Conservation (phyloP, 371 early-diverging fungal species). For the Mucor velutinosus region DNA sequence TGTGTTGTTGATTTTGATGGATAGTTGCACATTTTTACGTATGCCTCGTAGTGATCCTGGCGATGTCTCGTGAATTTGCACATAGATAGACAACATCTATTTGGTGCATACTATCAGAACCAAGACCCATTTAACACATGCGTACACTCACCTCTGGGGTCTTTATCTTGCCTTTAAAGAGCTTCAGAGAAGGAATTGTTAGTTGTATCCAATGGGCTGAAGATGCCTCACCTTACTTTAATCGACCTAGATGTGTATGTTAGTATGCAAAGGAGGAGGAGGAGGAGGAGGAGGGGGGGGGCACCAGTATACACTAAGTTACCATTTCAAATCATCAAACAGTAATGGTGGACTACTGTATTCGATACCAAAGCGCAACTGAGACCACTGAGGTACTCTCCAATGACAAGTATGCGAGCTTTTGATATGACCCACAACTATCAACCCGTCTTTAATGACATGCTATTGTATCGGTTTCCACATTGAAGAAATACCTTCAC, state of each 20-base stretch:
- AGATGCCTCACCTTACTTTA: conserved; percentile 7
- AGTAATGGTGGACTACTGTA: conserved; percentile 21
- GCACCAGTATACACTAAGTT: neutral
- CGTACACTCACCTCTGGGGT: conserved; percentile 10
- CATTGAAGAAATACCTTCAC: neutral
- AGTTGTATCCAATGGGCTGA: neutral
- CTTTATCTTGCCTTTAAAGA: conserved; percentile 18
- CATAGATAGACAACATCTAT: conserved; percentile 52
- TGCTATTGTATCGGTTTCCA: neutral
- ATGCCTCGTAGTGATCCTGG: conserved; percentile 43
- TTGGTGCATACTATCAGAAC: neutral
- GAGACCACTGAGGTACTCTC: conserved; percentile 27
- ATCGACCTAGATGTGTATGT: conserved; percentile 11
- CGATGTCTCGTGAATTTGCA: conserved; percentile 55
- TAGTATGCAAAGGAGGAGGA: neutral
- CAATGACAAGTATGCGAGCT: conserved; percentile 24
- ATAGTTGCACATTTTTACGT: conserved; percentile 49
- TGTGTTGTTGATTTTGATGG: conserved; percentile 54
- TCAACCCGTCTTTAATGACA: neutral
- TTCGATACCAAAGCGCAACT: conserved; percentile 17
- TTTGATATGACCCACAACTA: conserved; percentile 15
- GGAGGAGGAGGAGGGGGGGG: too few relatives aligned
- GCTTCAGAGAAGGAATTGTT: neutral
- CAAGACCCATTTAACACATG: neutral
- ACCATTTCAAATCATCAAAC: conserved; percentile 27